Percentiles rank a stretch among this genome's conserved stretches.
Conservation (phyloP, 106 monocot species). For the Chionographis japonica region DNA sequence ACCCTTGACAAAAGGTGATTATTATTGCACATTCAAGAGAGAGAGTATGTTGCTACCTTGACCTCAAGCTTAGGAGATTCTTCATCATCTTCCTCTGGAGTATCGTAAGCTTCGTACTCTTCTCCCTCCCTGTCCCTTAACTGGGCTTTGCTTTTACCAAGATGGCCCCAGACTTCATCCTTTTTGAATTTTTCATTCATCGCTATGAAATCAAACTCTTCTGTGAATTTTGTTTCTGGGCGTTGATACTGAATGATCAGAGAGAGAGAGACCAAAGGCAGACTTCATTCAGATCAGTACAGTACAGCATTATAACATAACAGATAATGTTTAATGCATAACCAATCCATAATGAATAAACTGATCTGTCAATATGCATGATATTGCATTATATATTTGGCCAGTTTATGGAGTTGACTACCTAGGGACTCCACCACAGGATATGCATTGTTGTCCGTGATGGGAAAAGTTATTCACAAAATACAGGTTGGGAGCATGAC, state of each 20-base stretch:
- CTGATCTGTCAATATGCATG: too few species aligned
- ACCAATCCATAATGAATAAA: too few species aligned
- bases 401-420: too few species aligned
- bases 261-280: not conserved
- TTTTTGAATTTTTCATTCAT: constrained; percentile 99
- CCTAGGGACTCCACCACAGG: too few species aligned
- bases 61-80: constrained; percentile 21
- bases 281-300: too few species aligned
- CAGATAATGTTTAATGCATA: too few species aligned
- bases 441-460: too few species aligned
- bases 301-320: too few species aligned
- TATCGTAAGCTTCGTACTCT: constrained; percentile 29
- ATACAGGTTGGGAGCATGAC: too few species aligned
- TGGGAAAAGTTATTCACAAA: too few species aligned
- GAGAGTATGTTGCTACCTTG: constrained; percentile 26
- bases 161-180: constrained; percentile 95
- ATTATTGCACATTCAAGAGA: not conserved
- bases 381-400: too few species aligned
- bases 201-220: constrained; percentile 91
- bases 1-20: not conserved
- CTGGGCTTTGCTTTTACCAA: constrained; percentile 61
- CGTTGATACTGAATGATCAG: constrained; percentile 31
- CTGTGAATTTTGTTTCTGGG: constrained; percentile 52
- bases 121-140: constrained; percentile 37
- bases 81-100: constrained; percentile 24